Conservation (phyloP, 1,284 basidiomycete genomes). For the Malassezia caprae region DNA sequence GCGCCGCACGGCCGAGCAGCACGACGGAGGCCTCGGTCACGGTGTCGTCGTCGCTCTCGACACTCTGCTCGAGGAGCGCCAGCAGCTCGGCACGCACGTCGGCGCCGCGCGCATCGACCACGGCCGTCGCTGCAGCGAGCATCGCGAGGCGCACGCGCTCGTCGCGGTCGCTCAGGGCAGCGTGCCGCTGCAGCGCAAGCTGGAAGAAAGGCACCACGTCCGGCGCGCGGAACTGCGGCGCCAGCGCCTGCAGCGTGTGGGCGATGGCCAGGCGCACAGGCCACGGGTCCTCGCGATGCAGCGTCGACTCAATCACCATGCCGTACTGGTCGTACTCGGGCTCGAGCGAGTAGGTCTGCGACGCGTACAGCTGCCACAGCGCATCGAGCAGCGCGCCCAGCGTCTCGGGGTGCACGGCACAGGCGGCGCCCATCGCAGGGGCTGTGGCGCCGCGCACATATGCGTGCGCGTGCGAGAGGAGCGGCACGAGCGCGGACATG, state of each 20-base stretch:
- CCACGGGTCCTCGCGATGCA: slow-evolving; percentile 91
- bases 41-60: slow-evolving; percentile 49
- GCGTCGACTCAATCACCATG: slow-evolving; percentile 79
- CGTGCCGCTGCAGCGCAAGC: slow-evolving; percentile 67
- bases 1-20: slow-evolving; percentile 81
- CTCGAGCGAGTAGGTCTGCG: slow-evolving; percentile 75
- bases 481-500: slow-evolving; percentile 58
- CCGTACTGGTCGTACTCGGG: slow-evolving; percentile 55
- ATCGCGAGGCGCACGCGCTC: slow-evolving; percentile 74
- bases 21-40: slow-evolving; percentile 90
- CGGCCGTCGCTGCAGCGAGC: slow-evolving; percentile 69
- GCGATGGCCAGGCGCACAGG: slow-evolving; percentile 69
- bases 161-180: slow-evolving; percentile 77
- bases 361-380: slow-evolving; percentile 67
- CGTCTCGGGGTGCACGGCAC: slow-evolving; percentile 64
- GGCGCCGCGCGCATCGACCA: slow-evolving; percentile 76
- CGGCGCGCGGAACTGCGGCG: slow-evolving; percentile 59
- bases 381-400: slow-evolving; percentile 53
- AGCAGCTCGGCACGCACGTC: slow-evolving; percentile 67
- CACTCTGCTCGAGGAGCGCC: slow-evolving; percentile 70
- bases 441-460: slow-evolving; percentile 73
- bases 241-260: slow-evolving; percentile 60
- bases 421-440: slow-evolving; percentile 65
- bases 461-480: slow-evolving; percentile 66
- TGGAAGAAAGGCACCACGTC: slow-evolving; percentile 71